A percentile compares a stretch with the other conserved stretches of the same genome.
These are phyloP conservation scores for Glonium stellatum DNA, from an alignment of 495 filamentous ascomycete species.

Conservation along the genomic window DNA sequence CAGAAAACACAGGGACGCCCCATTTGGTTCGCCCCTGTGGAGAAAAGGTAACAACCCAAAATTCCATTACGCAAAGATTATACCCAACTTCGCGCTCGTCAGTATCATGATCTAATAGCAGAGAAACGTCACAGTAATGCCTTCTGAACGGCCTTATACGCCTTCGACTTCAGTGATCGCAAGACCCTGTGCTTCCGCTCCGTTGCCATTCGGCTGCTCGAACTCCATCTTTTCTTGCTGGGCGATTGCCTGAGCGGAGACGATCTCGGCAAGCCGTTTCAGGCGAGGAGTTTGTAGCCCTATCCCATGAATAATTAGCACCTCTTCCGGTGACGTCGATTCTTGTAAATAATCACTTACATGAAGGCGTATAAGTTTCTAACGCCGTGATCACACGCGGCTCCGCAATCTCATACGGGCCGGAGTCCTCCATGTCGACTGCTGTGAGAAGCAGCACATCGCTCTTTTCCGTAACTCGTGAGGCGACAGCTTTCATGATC, in stretches of 20 bases:
- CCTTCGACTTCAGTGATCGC: slow-evolving; percentile 26
- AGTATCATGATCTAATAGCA: neutral
- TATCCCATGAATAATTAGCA: slow-evolving; percentile 26
- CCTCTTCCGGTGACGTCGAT: slow-evolving; percentile 1
- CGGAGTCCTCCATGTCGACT: slow-evolving; percentile 98
- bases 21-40: neutral
- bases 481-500: slow-evolving; percentile 99
- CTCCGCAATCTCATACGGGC: slow-evolving; percentile 98
- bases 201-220: slow-evolving; percentile 37
- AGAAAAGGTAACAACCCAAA: neutral
- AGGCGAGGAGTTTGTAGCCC: slow-evolving; percentile 94
- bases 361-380: slow-evolving; percentile 96
- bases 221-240: slow-evolving; percentile 81
- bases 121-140: neutral
- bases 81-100: neutral
- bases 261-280: slow-evolving; percentile 93
- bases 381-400: slow-evolving; percentile 90
- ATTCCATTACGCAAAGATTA: neutral
- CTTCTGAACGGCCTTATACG: neutral
- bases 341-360: slow-evolving; percentile 44
- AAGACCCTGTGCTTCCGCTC: slow-evolving; percentile 37
- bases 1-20: neutral
- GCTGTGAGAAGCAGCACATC: slow-evolving; percentile 87
- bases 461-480: slow-evolving; percentile 94
- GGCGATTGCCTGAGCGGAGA: slow-evolving; percentile 88